Evolutionary conservation across 495 filamentous ascomycete species (phyloP), one percentile per base, ranked within the genome.

Genomic region (Aspergillus cavernicola): DNA sequence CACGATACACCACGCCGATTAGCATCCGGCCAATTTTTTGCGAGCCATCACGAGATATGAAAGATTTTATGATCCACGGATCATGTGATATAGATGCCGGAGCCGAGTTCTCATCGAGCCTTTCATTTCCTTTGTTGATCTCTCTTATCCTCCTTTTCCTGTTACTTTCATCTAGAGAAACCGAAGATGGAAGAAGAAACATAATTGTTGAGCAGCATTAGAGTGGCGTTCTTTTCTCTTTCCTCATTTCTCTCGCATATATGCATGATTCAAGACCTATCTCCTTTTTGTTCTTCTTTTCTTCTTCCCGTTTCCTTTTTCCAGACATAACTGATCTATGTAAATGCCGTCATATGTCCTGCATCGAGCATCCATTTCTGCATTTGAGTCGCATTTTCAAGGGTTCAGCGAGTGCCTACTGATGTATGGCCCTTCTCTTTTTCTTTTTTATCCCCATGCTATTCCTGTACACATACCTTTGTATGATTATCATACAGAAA

Each of bases 51-150:
- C 62, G 69, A 70, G 61, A 52, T 63, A 72, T 63, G 66, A 75
- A 70, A 73, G 68, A 72, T 64, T 59, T 72, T 74, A 72, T 62
- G 68, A 69, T 76, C 69, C 65, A 73, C 67, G 70, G 68, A 66
- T 74, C 65, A 72, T 69, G 68, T 67, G 66, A 72, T 75, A 76
- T 69, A 75, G 66, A 71, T 68, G 68, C 62, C 59, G 57, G 65
- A 63, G 61, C 50, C 47, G 55, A 55, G 49, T 51, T 42, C 51
- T 54, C 43, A 50, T 57, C 47, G 28, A 29, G 33, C 46, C 29
- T 54, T 41, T 43, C 32, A 49, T 56, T 64, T 62, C 40, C 37
- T 47, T 64, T 48, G 49, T 45, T 59, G 22, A 19, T 54, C 60
- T 61, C 56, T 40, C 31, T 46, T 44, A 54, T 49, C 20, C 23